Base-by-base conservation (phyloP, 2,329 filamentous ascomycete genomes). In the Nigrospora sphaerica region DNA sequence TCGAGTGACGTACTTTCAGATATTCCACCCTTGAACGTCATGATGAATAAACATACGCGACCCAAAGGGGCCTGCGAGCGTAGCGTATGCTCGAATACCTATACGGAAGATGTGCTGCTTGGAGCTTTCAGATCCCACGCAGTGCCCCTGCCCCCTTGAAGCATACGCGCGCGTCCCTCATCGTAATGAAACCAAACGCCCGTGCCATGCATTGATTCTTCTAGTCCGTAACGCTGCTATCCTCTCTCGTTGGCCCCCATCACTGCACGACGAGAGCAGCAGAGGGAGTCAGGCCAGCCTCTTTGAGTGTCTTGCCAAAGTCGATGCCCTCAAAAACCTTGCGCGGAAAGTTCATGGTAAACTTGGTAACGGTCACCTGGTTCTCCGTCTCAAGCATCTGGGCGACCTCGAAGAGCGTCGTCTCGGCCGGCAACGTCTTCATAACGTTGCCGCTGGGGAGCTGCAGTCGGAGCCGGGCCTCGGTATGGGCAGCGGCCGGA, bases 381-480 rank as follows among this genome's bases (percentile, higher is more conserved):
- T 79, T 82, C 62, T 96, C 88, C 42, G 78, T 66, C 61, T 81
- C 72, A 19, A 98, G 63, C 48, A 83, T 78, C 56, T 91, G 81
- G 1, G 88, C 90, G 43, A 98, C 83, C 69, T 98, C 92, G 57
- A 95, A 95, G 12, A 98, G 71, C 0, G 93, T 97, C 3, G 90
- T 95, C 48, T 95, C 88, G 6, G 88, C 90, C 0, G 89, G 84
- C 53, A 95, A 83, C 0, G 86, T 92, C 77, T 95, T 97, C 69
- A 85, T 83, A 45, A 96, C 72, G 50, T 86, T 91, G 13, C 89
- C 88, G 16, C 70, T 73, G 1, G 80, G 63, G 0, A 86, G 91
- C 66, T 95, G 90, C 36, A 98, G 70, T 49, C 91, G 78, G 51
- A 98, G 69, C 28, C 93, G 80, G 12, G 90, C 83, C 63, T 95